These are phyloP conservation scores for Trichaptum fuscoviolaceum DNA, from an alignment of 768 basidiomycete species.

Conservation along the genomic window DNA sequence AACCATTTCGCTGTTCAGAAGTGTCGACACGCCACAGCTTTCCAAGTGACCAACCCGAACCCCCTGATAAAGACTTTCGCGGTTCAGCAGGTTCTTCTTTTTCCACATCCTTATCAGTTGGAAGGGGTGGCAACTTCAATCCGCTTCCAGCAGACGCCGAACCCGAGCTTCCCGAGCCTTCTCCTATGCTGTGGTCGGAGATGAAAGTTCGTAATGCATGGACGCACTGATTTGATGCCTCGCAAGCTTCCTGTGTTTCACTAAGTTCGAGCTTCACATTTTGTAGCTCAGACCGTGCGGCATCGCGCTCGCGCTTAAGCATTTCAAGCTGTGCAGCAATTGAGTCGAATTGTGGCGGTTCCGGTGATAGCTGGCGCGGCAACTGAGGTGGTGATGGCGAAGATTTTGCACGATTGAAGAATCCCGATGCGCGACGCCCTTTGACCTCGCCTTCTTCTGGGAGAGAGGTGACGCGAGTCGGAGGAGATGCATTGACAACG, in stretches of 20 bases:
- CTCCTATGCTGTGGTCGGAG: conserved; percentile 63
- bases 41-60: neutral
- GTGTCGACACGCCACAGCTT: conserved; percentile 2
- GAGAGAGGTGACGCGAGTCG: conserved; percentile 9
- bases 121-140: conserved; percentile 18
- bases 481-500: conserved; percentile 12
- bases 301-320: conserved; percentile 42
- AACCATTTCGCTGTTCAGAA: neutral
- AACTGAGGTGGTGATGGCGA: conserved; percentile 34
- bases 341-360: conserved; percentile 30
- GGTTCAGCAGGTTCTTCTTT: conserved; percentile 5
- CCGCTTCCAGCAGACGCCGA: conserved; percentile 6
- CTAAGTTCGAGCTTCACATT: conserved; percentile 59
- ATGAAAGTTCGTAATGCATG: conserved; percentile 81
- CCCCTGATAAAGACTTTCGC: neutral
- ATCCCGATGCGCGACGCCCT: conserved; percentile 42
- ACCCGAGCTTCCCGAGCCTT: conserved; percentile 11
- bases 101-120: conserved; percentile 14
- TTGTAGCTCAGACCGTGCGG: conserved; percentile 55
- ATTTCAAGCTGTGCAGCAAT: conserved; percentile 44
- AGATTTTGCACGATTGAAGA: conserved; percentile 40
- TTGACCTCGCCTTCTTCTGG: conserved; percentile 4
- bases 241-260: conserved; percentile 78
- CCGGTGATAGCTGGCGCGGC: neutral
- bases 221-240: conserved; percentile 84